These are phyloP conservation scores for Fusarium sp. DNA, from an alignment of 2,329 filamentous ascomycete species.

Conservation along the genomic window DNA sequence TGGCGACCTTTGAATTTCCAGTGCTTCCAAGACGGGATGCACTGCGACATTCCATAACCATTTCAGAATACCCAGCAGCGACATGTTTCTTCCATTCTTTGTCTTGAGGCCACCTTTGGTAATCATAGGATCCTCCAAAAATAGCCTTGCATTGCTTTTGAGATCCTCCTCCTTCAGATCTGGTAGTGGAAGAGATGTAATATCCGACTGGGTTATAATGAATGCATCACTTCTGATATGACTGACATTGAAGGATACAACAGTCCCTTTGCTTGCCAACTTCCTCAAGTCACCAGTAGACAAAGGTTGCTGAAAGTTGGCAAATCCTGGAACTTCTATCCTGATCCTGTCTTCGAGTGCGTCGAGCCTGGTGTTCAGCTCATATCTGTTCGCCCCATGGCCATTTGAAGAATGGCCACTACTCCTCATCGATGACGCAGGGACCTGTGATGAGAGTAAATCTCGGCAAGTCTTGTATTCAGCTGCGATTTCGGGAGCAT, in stretches of 20 bases:
- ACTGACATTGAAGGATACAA: background rate
- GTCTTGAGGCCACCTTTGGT: fast-evolving
- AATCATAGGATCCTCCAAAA: background rate
- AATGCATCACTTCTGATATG: background rate
- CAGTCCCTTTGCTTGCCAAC: background rate
- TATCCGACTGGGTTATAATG: fast-evolving
- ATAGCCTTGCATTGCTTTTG: fast-evolving
- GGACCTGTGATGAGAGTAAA: background rate
- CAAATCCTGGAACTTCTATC: fast-evolving
- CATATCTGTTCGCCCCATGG: background rate
- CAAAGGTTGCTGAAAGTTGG: background rate
- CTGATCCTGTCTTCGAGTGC: background rate
- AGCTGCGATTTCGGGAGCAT: fast-evolving
- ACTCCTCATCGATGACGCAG: too few relatives aligned
- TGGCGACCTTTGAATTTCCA: fast-evolving
- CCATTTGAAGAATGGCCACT: too few relatives aligned
- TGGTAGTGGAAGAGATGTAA: fast-evolving
- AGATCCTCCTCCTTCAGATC: background rate
- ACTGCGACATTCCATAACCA: background rate
- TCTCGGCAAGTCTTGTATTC: background rate
- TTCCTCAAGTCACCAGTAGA: fast-evolving
- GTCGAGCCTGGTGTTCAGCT: background rate
- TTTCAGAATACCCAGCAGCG: fast-evolving
- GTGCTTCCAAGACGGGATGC: fast-evolving
- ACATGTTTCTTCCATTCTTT: fast-evolving